Percentiles rank a stretch among this genome's conserved stretches.
Conservation (phyloP, 129 eudicot genomes). For the Centaurea solstitialis region DNA sequence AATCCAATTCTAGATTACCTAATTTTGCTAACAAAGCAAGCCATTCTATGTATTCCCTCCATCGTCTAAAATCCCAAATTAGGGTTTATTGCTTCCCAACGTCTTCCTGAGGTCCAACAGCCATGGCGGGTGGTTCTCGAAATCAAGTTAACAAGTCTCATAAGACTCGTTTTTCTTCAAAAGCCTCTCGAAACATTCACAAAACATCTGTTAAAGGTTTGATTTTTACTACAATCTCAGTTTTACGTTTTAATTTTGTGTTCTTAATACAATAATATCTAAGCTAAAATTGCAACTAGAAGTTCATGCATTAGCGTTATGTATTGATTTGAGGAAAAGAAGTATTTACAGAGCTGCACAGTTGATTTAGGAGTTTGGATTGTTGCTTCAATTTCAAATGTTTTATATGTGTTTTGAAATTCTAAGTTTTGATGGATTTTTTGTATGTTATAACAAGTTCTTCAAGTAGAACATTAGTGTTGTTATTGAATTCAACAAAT, state of each 20-base stretch:
- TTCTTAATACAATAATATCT: neutral
- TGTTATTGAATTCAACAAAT: neutral
- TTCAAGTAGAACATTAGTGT: neutral
- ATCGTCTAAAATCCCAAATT: neutral
- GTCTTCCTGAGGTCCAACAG: neutral
- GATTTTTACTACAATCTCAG: neutral
- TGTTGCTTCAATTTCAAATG: neutral
- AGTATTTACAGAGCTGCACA: neutral
- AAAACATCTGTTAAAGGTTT: slow-evolving; percentile 74
- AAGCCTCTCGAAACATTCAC: slow-evolving; percentile 81
- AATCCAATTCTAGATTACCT: neutral
- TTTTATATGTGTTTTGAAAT: neutral
- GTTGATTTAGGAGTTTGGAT: neutral
- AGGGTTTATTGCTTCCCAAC: slow-evolving; percentile 25
- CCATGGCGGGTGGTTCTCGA: slow-evolving; percentile 77
- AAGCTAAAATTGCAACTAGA: neutral
- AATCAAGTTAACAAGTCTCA: slow-evolving; percentile 81
- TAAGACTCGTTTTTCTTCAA: slow-evolving; percentile 89
- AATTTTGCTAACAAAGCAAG: neutral
- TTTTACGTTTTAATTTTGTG: neutral
- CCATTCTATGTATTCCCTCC: neutral
- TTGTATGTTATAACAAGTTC: neutral
- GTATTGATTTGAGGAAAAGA: neutral
- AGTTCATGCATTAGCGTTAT: neutral
- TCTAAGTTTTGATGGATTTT: neutral